Evolutionary conservation across 768 basidiomycete species (phyloP), one percentile per base, ranked within the genome.

Genomic region (Phylloporus sp.): DNA sequence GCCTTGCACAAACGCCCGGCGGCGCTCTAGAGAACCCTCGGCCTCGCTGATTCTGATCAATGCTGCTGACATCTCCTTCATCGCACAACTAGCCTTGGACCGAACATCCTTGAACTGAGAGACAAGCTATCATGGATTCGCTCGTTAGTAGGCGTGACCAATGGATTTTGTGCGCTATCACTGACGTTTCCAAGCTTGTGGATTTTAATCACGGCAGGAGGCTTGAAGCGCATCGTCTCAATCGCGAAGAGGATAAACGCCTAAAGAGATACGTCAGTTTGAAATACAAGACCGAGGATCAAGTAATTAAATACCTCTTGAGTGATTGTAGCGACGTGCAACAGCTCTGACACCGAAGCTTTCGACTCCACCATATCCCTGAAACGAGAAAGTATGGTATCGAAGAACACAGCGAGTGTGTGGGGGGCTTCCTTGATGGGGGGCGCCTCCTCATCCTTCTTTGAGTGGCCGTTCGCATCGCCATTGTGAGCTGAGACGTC

Each of bases 151-250:
- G 9, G 45, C 18, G 52, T 29, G 23, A 13, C 26, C 39, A 29
- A 27, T 32, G 38, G 29, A 11, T 20, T 42, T 22, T 5, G 23
- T 34, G 31, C 13, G 23, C 22, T 29, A 47, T 46, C 22, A 74
- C 83, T 59, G 62, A 91, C 88, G 55, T 74, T 73, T 39, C 86
- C 84, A 40, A 88, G 78, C 64, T 86, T 91, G 67, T 91, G 79
- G 34, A 80, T 74, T 64, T 88, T 90, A 36, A 85, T 78, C 16
- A 86, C 75, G 0, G 85, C 80, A 4, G 81, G 67, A 8, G 81
- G 69, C 65, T 88, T 90, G 76, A 91, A 92, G 12, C 90, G 81
- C 46, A 80, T 59, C 0, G 84, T 85, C 63, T 85, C 86, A n/a
- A 86, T 72, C 20, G 75, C 69, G 54, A 93, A 78, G 2, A 93